Evolutionary conservation across 2,329 filamentous ascomycete genomes (phyloP), one percentile per base, ranked within the genome.

Genomic region (Reticulascus tulasneorum): DNA sequence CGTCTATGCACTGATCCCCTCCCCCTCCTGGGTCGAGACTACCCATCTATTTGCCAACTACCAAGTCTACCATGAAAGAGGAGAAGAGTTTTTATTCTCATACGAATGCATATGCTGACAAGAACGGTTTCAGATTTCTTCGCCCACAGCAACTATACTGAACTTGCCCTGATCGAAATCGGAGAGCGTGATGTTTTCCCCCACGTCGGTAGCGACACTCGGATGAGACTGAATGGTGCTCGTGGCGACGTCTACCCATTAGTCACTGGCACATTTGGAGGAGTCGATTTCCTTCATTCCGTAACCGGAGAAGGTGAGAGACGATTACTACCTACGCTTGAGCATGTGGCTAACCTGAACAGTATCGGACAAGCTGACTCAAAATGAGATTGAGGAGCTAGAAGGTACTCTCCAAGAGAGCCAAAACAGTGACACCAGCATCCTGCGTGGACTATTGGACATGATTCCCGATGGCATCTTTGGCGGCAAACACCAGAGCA

Each of bases 61-160:
- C 21, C 34, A 5, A 20, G n/a, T n/a, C n/a, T n/a, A n/a, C n/a
- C n/a, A n/a, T n/a, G n/a, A n/a, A n/a, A n/a, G n/a, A n/a, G n/a
- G n/a, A n/a, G n/a, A n/a, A n/a, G n/a, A n/a, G n/a, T n/a, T n/a
- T n/a, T n/a, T n/a, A n/a, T n/a, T n/a, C n/a, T n/a, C 18, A 22
- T 11, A 13, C 4, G 6, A 15, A 18, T n/a, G 5, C 10, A 18
- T 12, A 2, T 28, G 11, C 33, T 45, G 17, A 44, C 24, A 6
- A 9, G 25, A 13, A 11, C n/a, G 9, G 11, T 4, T 7, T 15
- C 35, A 77, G 90, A 96, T 57, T 97, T 83, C 66, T 82, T 89
- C 35, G 91, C 90, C 12, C 91, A 96, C 64, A 94, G 87, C 58
- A 96, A 96, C 70, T 96, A 94, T 63, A 80, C 75, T 11, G 90